Conservation (phyloP, 208 protist genomes). For the Leishmania tropica region DNA sequence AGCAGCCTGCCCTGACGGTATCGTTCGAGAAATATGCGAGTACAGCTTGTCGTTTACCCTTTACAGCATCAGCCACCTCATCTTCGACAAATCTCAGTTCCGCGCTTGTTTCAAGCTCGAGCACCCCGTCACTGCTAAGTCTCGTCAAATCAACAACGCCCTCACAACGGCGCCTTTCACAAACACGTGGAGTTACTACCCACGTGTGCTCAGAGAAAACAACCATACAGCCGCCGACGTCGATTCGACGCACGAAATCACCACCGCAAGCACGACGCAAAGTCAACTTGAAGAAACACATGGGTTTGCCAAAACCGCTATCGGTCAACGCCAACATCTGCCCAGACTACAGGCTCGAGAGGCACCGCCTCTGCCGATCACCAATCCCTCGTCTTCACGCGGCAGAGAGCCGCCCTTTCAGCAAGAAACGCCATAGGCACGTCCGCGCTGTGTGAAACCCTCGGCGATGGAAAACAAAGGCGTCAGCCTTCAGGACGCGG, state of each 20-base stretch:
- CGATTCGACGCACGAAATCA: background rate
- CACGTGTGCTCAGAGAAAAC: background rate
- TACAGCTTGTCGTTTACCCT: constrained; percentile 17
- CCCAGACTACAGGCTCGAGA: background rate
- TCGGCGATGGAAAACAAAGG: too few relatives aligned
- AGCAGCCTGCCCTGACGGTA: constrained; percentile 30
- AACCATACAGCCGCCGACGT: background rate
- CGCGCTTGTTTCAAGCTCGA: constrained; percentile 26
- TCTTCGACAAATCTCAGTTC: constrained; percentile 30
- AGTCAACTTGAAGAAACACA: background rate
- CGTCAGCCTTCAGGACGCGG: too few relatives aligned
- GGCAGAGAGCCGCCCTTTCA: too few relatives aligned
- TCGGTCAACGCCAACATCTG: background rate
- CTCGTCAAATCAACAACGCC: constrained; percentile 8
- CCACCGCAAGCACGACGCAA: background rate
- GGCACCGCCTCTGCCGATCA: too few relatives aligned
- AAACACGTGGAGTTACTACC: constrained; percentile 25
- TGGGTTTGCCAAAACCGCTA: background rate
- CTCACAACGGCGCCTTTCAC: constrained; percentile 18
- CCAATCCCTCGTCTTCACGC: too few relatives aligned
- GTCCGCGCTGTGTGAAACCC: too few relatives aligned
- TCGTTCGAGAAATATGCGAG: constrained; percentile 41
- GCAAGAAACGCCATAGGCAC: too few relatives aligned
- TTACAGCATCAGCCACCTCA: constrained; percentile 25
- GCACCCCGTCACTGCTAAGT: constrained; percentile 11